Evolutionary conservation across 2,329 filamentous ascomycete species (phyloP), one percentile per base, ranked within the genome.

Genomic region (Cladophialophora chaetospira): DNA sequence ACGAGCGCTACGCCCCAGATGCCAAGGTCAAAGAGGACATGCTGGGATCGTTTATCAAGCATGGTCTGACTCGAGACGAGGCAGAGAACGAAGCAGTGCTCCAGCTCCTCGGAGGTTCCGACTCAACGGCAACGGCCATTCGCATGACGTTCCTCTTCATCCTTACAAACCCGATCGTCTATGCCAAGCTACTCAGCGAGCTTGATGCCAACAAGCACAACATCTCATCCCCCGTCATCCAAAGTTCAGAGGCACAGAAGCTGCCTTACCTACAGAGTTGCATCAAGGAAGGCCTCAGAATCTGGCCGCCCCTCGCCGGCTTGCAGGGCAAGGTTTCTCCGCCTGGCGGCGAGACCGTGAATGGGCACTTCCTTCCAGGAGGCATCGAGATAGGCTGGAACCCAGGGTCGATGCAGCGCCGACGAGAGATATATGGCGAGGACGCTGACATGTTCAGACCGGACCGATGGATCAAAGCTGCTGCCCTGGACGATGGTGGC

Each of bases 221-320:
- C 3, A 40, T 49, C 21, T 49, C 46, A 19, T 49, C 28, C 33
- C 46, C 46, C 1, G 46, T 49, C 17, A 25, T 49, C 33, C 23
- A 25, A 6, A 5, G 28, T 33, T 21, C 17, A 29, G 87, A 91
- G 71, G 79, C 79, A 26, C 79, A 42, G 69, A 82, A 81, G 53
- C 77, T 93, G 3, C 82, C 83, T 0, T 93, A 91, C 69, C 82
- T 94, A 4, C 87, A 91, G 66, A 88, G 88, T 3, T 85, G 84
- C 53, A 80, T 93, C 65, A 88, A 91, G 67, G 89, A 94, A 70
- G 83, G 86, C 3, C 88, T 92, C 74, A 83, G 88, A 9, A 68
- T 91, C 63, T 49, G 29, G 29, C 46, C 23, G 21, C 46, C 46
- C 19, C 33, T 49, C 31, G 28, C 23, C 29, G 46, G 46, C 11